Evolutionary conservation across 768 basidiomycete genomes (phyloP).

Genomic region (Hortiboletus campestris): DNA sequence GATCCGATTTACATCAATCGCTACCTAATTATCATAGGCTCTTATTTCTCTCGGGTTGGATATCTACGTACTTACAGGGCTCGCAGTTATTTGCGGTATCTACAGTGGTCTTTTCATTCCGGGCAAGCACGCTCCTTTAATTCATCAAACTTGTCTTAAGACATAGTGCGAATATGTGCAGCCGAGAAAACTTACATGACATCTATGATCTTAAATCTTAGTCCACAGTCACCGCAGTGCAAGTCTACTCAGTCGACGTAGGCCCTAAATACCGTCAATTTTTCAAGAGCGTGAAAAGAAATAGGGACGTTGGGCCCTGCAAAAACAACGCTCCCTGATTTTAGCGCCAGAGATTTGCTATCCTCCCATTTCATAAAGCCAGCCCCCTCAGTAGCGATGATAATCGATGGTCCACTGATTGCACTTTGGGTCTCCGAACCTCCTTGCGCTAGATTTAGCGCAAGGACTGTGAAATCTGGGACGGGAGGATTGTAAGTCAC

Average conservation of each 20-base stretch:
- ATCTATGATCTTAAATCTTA: background rate
- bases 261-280: conserved; percentile 29
- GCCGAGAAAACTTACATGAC: background rate
- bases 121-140: background rate
- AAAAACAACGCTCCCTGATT: conserved; percentile 76
- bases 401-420: conserved; percentile 82
- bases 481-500: conserved; percentile 88
- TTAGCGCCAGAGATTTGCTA: conserved; percentile 39
- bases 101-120: background rate
- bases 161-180: background rate
- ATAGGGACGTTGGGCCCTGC: conserved; percentile 70
- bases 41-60: background rate
- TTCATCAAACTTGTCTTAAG: background rate
- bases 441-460: conserved; percentile 46
- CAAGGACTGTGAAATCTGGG: conserved; percentile 88
- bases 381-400: conserved; percentile 69
- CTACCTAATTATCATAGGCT: background rate
- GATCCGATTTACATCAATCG: background rate
- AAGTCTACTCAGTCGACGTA: conserved; percentile 22
- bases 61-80: background rate
- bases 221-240: background rate
- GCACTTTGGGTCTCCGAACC: conserved; percentile 53
- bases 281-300: conserved; percentile 39
- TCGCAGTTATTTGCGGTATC: background rate
- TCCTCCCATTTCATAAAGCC: conserved; percentile 56